Percentiles rank a stretch among this genome's conserved stretches.
Conservation (phyloP, 148 eudicot genomes). For the Vaccinium macrocarpon region DNA sequence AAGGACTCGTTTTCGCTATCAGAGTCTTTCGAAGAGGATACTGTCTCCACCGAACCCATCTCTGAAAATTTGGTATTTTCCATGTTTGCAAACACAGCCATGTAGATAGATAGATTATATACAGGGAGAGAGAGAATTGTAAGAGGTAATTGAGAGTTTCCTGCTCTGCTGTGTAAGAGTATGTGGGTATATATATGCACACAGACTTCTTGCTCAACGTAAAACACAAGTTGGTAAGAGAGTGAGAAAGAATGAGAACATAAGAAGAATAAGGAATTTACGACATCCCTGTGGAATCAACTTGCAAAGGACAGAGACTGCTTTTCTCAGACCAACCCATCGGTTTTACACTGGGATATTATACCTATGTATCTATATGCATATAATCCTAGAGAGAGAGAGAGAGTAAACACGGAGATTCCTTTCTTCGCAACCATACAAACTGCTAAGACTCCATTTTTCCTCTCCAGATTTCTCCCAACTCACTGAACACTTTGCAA, state of each 20-base stretch:
- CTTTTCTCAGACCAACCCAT: not conserved
- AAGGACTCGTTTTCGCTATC: slow-evolving; percentile 29
- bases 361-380: too few relatives aligned
- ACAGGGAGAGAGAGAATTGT: not conserved
- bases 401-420: not conserved
- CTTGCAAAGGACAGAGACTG: not conserved
- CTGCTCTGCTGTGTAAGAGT: not conserved
- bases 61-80: slow-evolving; percentile 31
- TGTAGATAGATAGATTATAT: not conserved
- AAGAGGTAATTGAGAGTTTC: not conserved
- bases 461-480: too few relatives aligned
- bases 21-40: slow-evolving; percentile 38
- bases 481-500: too few relatives aligned
- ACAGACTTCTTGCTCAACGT: not conserved
- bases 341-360: not conserved
- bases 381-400: not conserved
- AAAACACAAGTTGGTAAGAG: not conserved
- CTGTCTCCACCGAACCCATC: slow-evolving; percentile 27
- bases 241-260: not conserved
- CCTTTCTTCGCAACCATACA: too few relatives aligned
- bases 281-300: not conserved
- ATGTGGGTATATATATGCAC: not conserved
- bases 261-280: not conserved
- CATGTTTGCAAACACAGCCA: slow-evolving; percentile 3
- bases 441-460: too few relatives aligned